Conservation (phyloP, 176 grass and related monocot genomes). For the Lolium perenne region DNA sequence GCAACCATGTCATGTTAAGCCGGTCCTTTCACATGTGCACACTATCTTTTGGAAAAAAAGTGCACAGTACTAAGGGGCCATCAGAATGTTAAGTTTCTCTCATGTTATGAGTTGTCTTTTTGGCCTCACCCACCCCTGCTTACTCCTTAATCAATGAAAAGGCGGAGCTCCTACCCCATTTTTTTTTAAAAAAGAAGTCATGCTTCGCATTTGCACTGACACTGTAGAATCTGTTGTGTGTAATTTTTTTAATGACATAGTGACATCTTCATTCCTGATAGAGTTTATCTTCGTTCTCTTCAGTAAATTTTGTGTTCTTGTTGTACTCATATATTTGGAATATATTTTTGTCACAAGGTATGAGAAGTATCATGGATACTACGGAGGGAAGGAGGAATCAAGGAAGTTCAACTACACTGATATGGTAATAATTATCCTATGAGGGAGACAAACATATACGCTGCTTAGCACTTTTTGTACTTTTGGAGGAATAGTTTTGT, state of each 20-base stretch:
- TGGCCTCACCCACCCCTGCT: too few relatives aligned
- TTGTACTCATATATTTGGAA: conserved; percentile 30
- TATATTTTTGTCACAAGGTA: conserved; percentile 63
- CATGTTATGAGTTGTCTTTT: too few relatives aligned
- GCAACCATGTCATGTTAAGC: background rate
- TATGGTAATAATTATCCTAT: conserved; percentile 64
- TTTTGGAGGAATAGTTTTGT: conserved; percentile 10
- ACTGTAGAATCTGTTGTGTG: background rate
- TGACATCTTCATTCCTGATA: background rate
- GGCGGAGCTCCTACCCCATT: too few relatives aligned
- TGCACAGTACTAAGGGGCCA: background rate
- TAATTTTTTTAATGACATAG: background rate
- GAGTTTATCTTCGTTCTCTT: background rate
- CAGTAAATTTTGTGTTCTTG: background rate
- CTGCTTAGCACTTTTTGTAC: background rate
- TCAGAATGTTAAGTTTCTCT: background rate
- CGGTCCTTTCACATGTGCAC: conserved; percentile 17
- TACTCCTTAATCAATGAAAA: too few relatives aligned
- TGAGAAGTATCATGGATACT: conserved; percentile 92
- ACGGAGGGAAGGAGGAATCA: conserved; percentile 87
- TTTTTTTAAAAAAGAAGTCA: too few relatives aligned
- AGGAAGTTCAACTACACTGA: conserved; percentile 95
- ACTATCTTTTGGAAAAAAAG: background rate
- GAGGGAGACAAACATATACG: background rate
- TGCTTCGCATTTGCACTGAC: background rate